Conservation (phyloP, 768 basidiomycete genomes). For the Cystofilobasidium bisporidii region DNA sequence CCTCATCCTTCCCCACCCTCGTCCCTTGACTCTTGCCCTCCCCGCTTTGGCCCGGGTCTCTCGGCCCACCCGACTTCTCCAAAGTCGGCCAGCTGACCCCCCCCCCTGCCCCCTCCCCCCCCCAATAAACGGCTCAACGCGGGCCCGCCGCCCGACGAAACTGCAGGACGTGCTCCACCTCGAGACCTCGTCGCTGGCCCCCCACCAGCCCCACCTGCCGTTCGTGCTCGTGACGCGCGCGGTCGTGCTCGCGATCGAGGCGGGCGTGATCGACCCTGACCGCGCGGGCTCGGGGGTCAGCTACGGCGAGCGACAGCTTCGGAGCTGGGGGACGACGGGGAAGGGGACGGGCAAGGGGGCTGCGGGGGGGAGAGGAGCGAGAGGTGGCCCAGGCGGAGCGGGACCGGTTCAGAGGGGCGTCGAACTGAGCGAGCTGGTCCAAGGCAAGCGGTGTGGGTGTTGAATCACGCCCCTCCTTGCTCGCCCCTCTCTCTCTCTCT, state of each 20-base stretch:
- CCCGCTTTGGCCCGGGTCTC: too few relatives aligned
- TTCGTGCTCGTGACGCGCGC: slow-evolving; percentile 74
- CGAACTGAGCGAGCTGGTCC: neutral
- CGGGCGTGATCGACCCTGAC: slow-evolving; percentile 82
- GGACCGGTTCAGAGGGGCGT: too few relatives aligned
- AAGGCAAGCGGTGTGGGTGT: neutral
- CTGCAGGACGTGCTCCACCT: slow-evolving; percentile 78
- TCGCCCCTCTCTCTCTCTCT: too few relatives aligned
- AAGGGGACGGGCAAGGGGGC: slow-evolving; percentile 73
- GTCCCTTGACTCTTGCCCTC: slow-evolving; percentile 41
- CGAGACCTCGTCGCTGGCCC: slow-evolving; percentile 81
- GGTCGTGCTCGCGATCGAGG: slow-evolving; percentile 81
- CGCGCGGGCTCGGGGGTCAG: slow-evolving; percentile 89
- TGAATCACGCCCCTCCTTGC: too few relatives aligned
- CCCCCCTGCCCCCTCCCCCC: neutral
- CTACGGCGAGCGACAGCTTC: slow-evolving; percentile 86
- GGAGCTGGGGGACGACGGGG: slow-evolving; percentile 55
- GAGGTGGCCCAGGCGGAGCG: too few relatives aligned
- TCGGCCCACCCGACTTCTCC: too few relatives aligned
- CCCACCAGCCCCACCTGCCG: slow-evolving; percentile 84
- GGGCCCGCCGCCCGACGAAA: neutral
- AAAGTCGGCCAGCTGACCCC: neutral
- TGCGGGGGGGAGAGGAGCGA: neutral
- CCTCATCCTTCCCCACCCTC: neutral
- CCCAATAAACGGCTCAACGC: neutral